These are phyloP conservation scores for Paramecium pentaurelia DNA, from an alignment of 73 alveolate genomes.

Conservation along the genomic window DNA sequence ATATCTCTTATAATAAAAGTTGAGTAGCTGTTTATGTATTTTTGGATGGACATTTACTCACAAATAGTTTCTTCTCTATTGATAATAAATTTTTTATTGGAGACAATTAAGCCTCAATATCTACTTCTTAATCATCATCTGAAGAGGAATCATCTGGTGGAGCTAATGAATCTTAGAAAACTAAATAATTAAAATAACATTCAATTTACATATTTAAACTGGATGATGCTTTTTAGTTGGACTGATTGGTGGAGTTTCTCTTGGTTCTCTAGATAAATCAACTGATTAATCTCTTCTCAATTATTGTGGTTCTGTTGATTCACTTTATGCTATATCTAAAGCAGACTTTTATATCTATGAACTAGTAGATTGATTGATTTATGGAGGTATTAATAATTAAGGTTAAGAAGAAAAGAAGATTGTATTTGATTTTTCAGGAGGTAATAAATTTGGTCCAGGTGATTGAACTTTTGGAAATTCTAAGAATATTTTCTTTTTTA, in stretches of 20 bases:
- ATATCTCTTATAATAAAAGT: background rate
- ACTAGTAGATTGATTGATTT: background rate
- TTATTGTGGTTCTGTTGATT: constrained; percentile 12
- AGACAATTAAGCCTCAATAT: background rate
- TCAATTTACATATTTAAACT: background rate
- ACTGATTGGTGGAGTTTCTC: background rate
- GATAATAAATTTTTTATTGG: background rate
- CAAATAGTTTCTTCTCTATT: constrained; percentile 27
- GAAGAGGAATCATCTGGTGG: constrained; percentile 19
- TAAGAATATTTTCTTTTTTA: background rate
- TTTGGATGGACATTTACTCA: constrained; percentile 7
- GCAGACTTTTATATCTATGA: background rate
- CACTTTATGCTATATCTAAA: background rate
- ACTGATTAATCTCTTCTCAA: background rate
- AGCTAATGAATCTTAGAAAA: background rate
- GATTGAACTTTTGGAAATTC: background rate
- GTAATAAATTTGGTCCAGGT: background rate
- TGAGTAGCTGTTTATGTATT: background rate
- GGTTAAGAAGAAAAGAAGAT: constrained; percentile 19
- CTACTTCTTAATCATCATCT: background rate
- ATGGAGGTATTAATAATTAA: background rate
- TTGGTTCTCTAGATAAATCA: background rate
- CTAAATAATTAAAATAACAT: background rate
- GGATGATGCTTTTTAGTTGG: background rate
- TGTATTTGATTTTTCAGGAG: constrained; percentile 12